These are phyloP conservation scores for Suhomyces kilbournensis DNA, from an alignment of 805 yeast genomes.

Conservation along the genomic window DNA sequence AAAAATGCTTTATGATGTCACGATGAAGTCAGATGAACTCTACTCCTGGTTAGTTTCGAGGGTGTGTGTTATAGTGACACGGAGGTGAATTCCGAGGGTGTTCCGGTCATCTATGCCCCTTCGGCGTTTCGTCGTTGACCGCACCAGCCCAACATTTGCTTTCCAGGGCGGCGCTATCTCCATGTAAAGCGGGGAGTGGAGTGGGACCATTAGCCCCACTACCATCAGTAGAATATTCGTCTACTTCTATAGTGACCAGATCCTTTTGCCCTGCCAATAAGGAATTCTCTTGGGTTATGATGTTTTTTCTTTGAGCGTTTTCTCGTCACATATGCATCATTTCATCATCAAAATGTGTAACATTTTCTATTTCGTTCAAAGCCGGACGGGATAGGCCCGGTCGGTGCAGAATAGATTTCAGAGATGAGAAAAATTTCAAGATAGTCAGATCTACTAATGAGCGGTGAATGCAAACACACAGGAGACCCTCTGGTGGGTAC, in stretches of 20 bases:
- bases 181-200: background rate
- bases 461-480: background rate
- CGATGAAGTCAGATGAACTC: conserved; percentile 5
- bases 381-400: background rate
- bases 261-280: background rate
- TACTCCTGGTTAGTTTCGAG: background rate
- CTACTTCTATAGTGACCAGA: background rate
- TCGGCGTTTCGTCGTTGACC: background rate
- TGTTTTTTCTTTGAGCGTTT: background rate
- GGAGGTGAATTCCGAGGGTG: background rate
- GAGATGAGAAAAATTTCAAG: background rate
- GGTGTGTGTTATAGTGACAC: background rate
- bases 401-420: background rate
- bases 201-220: background rate
- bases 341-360: background rate
- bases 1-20: conserved; percentile 4
- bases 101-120: background rate
- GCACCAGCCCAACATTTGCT: background rate
- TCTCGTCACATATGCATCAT: conserved; percentile 3
- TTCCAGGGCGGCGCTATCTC: background rate
- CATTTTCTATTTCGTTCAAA: background rate
- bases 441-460: background rate
- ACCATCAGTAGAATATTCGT: background rate
- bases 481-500: background rate
- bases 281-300: background rate